Percentiles rank a stretch among this genome's conserved stretches.
phyloP scores from a whole-genome alignment of 2,329 filamentous ascomycete species.

The Neophaeococcomyces aloes region DNA sequence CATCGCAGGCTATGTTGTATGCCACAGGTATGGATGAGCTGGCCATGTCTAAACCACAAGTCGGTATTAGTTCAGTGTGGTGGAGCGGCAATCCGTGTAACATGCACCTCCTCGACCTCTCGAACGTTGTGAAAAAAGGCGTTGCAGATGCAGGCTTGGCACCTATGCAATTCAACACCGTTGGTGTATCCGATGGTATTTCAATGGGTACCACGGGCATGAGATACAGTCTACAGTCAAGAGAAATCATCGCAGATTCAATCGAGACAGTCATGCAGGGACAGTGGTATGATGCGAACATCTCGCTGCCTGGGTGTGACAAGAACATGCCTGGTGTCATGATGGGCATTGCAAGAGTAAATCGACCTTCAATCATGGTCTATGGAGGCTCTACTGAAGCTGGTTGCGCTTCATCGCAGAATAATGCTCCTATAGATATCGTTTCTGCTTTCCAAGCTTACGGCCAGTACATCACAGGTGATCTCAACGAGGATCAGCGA shows the following conservation, averaged over 20 bases:
- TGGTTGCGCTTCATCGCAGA: slow-evolving; percentile 67
- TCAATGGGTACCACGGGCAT: slow-evolving; percentile 98
- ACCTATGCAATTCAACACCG: slow-evolving; percentile 97
- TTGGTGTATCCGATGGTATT: slow-evolving; percentile 93
- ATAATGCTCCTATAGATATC: slow-evolving; percentile 73
- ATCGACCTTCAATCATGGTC: slow-evolving; percentile 91
- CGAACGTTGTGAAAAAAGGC: slow-evolving; percentile 62
- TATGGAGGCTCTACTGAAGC: slow-evolving; percentile 93
- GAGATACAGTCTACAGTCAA: slow-evolving; percentile 86
- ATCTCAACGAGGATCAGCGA: slow-evolving; percentile 82
- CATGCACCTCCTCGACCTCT: slow-evolving; percentile 93
- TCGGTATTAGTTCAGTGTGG: slow-evolving; percentile 97
- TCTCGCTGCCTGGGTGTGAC: slow-evolving; percentile 94
- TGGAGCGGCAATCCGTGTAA: slow-evolving; percentile 98
- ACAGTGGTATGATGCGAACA: slow-evolving; percentile 97
- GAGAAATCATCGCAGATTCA: slow-evolving; percentile 94
- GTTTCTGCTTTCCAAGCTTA: slow-evolving; percentile 97
- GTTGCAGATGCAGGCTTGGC: slow-evolving; percentile 68
- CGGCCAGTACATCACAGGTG: slow-evolving; percentile 82
- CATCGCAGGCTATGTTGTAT: slow-evolving; percentile 98
- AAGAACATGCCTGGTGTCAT: slow-evolving; percentile 97
- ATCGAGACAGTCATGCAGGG: slow-evolving; percentile 99
- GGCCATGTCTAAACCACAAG: slow-evolving; percentile 92
- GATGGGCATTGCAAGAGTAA: slow-evolving; percentile 89
- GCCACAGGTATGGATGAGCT: slow-evolving; percentile 76